Percentiles rank a stretch among this genome's conserved stretches.
phyloP scores from a whole-genome alignment of 441 rosid genomes.

The Pelargonium myrrhifolium region DNA sequence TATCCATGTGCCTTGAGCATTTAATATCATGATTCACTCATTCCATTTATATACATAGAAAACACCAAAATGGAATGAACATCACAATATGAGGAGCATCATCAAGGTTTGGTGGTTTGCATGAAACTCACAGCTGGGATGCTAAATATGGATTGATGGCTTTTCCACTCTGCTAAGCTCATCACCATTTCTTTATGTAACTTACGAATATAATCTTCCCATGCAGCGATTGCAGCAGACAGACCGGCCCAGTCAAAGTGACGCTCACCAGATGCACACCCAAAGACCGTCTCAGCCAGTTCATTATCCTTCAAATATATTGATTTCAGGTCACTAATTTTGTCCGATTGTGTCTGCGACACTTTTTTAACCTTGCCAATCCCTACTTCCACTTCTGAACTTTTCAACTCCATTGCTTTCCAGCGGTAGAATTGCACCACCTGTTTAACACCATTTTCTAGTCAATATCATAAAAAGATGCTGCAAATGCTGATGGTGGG shows the following conservation, averaged over 20 bases:
- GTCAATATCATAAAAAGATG: not conserved
- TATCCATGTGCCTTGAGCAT: too few relatives aligned
- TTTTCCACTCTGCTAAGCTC: constrained; percentile 63
- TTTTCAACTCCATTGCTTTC: constrained; percentile 35
- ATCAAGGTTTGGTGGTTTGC: too few relatives aligned
- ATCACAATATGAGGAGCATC: not conserved
- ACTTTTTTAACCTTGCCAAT: constrained; percentile 22
- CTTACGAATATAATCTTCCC: constrained; percentile 40
- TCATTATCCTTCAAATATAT: constrained; percentile 31
- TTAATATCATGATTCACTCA: too few relatives aligned
- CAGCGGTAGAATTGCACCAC: constrained; percentile 57
- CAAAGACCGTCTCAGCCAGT: constrained; percentile 29
- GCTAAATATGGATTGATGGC: constrained; percentile 35
- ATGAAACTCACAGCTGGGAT: constrained; percentile 16
- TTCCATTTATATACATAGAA: too few relatives aligned
- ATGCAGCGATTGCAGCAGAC: constrained; percentile 34
- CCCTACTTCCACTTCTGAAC: constrained; percentile 15
- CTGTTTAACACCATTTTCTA: constrained; percentile 26
- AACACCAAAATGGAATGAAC: not conserved
- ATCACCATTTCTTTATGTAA: constrained; percentile 32
- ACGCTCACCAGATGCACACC: constrained; percentile 8
- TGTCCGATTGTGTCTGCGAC: constrained; percentile 37
- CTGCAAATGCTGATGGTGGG: too few relatives aligned
- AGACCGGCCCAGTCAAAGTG: constrained; percentile 33
- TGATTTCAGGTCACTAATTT: constrained; percentile 30